Conservation (phyloP, 371 early-diverging fungal genomes). For the Vittaforma corneae region DNA sequence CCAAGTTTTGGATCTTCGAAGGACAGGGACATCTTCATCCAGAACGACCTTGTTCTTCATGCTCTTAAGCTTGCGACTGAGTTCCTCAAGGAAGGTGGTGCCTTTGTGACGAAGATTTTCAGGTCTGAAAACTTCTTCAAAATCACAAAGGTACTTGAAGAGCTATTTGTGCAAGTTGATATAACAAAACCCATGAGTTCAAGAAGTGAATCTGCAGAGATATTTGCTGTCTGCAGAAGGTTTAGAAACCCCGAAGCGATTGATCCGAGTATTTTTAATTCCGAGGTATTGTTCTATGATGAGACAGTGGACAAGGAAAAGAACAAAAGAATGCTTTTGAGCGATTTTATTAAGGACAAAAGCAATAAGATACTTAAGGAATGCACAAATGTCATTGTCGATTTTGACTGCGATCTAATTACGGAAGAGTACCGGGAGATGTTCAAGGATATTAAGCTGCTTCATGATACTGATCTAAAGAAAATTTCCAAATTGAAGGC, state of each 20-base stretch:
- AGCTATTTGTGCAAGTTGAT: conserved; percentile 87
- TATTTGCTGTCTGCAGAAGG: conserved; percentile 89
- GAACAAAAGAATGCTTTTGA: conserved; percentile 58
- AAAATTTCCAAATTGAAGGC: conserved; percentile 50
- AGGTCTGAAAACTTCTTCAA: conserved; percentile 96
- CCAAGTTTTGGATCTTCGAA: conserved; percentile 96
- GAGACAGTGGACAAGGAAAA: conserved; percentile 31
- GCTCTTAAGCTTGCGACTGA: conserved; percentile 86
- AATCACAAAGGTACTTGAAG: conserved; percentile 87
- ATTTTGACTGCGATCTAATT: conserved; percentile 62
- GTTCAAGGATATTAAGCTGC: conserved; percentile 47
- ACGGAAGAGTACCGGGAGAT: conserved; percentile 56
- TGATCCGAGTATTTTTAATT: conserved; percentile 81
- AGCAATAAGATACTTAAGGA: conserved; percentile 52
- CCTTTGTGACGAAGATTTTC: conserved; percentile 97
- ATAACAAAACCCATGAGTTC: conserved; percentile 98
- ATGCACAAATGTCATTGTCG: conserved; percentile 60
- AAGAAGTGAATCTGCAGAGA: conserved; percentile 97
- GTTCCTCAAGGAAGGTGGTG: conserved; percentile 79
- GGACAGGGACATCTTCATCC: conserved; percentile 91
- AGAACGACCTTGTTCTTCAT: conserved; percentile 83
- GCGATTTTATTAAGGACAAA: conserved; percentile 61
- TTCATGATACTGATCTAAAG: conserved; percentile 58
- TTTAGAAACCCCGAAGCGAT: conserved; percentile 81
- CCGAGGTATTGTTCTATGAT: conserved; percentile 75